Evolutionary conservation across 164 flowering plant species (phyloP).

Genomic region (grape (Vitis vinifera)): ASM3070453v1 NC_081816.1:8005001-8005500

Average conservation of each 20-base stretch:
- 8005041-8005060: constrained; percentile 1
- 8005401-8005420: neutral
- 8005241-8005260: constrained; percentile 27
- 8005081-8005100: neutral
- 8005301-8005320: constrained; percentile 33
- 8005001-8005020: too few species aligned
- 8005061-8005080: constrained; percentile 3
- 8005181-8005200: neutral
- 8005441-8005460: too few species aligned
- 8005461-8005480: too few species aligned
- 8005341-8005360: constrained; percentile 11
- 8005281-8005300: constrained; percentile 16
- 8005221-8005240: constrained; percentile 4
- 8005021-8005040: too few species aligned
- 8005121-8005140: neutral
- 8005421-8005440: neutral
- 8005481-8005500: too few species aligned
- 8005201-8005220: constrained; percentile 4
- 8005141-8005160: neutral
- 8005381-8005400: constrained; percentile 21
- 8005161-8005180: neutral
- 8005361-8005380: constrained; percentile 6
- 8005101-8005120: neutral
- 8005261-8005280: constrained; percentile 24
- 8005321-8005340: constrained; percentile 25